Base-by-base conservation (phyloP, 768 basidiomycete genomes). In the Leccinum truebloodii region DNA sequence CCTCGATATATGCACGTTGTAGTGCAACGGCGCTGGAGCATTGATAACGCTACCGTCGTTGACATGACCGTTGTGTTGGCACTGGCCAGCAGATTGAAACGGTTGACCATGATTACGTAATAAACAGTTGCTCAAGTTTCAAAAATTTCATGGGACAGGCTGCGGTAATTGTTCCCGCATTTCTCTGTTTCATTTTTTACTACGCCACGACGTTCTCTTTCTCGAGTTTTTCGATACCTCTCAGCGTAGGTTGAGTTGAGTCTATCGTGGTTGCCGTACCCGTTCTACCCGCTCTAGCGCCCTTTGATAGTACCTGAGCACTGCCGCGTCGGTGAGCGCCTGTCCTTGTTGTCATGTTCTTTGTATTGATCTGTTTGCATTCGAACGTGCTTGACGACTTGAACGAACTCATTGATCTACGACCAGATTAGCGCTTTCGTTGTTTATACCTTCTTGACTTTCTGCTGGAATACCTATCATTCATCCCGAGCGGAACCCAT, bases 341-440 rank as follows among this genome's bases (percentile, higher is more conserved):
- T 14, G 18, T 16, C 53, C 52, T 63, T 58, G 65, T 62, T 48
- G 58, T 60, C 67, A 55, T 62, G 63, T 35, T 22, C 59, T 54
- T 68, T 75, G 74, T 75, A 10, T 75, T 73, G 73, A 69, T 64
- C 49, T 73, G 67, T 73, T 73, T 73, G 57, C 61, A 50, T 52
- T 58, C 46, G 53, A 73, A 75, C 68, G 62, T 68, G 55, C 62
- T 50, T 66, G 58, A 62, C 71, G 63, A 75, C 73, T 65, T 58
- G 55, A 52, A 52, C 69, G 66, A 63, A 63, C 62, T 34, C 58
- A 61, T 60, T 65, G 32, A 52, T 34, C 30, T 20, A 34, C 67
- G 57, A 63, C 61, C 54, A 68, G 63, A 57, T 68, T 63, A 65
- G 61, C 54, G 26, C 32, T 59, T 56, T 58, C 48, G 57, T 58